These are phyloP conservation scores for Tuber calosporum DNA, from an alignment of 495 filamentous ascomycete genomes.

Conservation along the genomic window DNA sequence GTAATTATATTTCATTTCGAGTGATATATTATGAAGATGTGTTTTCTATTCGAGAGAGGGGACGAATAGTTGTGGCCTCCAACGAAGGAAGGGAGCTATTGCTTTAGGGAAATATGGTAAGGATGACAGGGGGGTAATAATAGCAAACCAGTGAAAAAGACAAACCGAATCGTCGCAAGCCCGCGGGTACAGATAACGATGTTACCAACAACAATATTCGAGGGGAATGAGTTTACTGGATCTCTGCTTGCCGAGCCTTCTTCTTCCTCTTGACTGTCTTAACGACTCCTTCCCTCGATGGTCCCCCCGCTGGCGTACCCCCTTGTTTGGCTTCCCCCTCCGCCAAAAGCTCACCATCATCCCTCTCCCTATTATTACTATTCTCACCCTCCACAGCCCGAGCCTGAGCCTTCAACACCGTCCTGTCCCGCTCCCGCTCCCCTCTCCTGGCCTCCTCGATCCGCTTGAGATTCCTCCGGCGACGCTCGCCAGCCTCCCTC, in stretches of 20 bases:
- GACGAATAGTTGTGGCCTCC: not conserved
- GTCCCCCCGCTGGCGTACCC: constrained; percentile 7
- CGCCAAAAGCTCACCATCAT: not conserved
- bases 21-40: not conserved
- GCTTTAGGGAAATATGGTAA: not conserved
- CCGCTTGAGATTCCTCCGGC: constrained; percentile 22
- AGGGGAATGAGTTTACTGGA: constrained; percentile 19
- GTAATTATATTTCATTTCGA: not conserved
- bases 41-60: not conserved
- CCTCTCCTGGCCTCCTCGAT: constrained; percentile 30
- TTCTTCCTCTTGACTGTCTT: constrained; percentile 41
- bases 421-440: constrained; percentile 37
- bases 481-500: constrained; percentile 27
- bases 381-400: constrained; percentile 7
- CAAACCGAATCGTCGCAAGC: not conserved
- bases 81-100: not conserved
- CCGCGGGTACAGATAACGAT: not conserved
- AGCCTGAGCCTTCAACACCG: constrained; percentile 30
- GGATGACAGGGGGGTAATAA: not conserved
- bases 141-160: not conserved
- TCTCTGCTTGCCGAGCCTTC: constrained; percentile 40
- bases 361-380: not conserved
- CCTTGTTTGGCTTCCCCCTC: not conserved
- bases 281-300: constrained; percentile 11
- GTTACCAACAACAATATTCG: not conserved